phyloP scores from a whole-genome alignment of 306 rosid species.

The Acacia crassicarpa region DNA sequence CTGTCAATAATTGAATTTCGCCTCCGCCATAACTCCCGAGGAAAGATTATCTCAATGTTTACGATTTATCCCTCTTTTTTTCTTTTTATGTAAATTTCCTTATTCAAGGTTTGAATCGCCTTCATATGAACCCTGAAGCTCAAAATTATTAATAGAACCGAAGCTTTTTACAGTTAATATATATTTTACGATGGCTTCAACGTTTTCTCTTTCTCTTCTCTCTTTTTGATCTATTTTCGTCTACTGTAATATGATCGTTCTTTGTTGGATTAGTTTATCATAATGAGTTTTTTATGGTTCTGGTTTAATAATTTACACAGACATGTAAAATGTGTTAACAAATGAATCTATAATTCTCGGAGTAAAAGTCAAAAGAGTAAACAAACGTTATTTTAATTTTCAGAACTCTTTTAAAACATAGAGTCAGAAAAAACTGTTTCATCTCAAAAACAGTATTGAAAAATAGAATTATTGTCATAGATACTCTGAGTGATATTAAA shows the following conservation, averaged over 20 bases:
- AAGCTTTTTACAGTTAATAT: background rate
- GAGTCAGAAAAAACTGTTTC: too few relatives aligned
- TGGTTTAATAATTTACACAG: background rate
- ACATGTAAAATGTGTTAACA: too few relatives aligned
- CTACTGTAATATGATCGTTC: background rate
- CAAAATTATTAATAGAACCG: background rate
- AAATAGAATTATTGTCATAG: too few relatives aligned
- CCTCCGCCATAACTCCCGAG: background rate
- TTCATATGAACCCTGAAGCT: background rate
- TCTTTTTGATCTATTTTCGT: background rate
- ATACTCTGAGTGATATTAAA: too few relatives aligned
- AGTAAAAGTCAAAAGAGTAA: too few relatives aligned
- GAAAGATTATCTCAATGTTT: background rate
- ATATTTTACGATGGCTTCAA: too few relatives aligned
- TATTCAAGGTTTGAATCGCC: background rate
- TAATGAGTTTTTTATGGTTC: background rate
- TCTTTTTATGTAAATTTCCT: background rate
- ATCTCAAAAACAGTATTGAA: too few relatives aligned
- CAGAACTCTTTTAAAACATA: too few relatives aligned
- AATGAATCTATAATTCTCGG: too few relatives aligned
- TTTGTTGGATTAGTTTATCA: background rate
- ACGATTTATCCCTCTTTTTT: background rate
- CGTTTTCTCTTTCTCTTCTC: background rate
- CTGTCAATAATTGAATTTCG: conserved; percentile 6
- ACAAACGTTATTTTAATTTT: too few relatives aligned